Conservation (phyloP, 148 eudicot genomes). For the Beta vulgaris region DNA sequence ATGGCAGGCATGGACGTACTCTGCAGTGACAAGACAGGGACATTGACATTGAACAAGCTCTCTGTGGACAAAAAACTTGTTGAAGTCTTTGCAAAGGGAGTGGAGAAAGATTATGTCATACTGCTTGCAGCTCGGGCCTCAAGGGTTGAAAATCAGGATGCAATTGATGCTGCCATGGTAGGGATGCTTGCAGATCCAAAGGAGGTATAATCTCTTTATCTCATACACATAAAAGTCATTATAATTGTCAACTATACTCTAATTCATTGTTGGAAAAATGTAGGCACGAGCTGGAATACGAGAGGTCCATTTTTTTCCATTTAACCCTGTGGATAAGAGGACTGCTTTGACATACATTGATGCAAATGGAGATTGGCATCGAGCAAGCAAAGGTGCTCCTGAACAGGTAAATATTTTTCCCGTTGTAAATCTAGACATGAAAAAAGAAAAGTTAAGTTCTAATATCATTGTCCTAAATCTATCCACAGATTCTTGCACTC, state of each 20-base stretch:
- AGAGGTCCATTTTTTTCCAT: conserved; percentile 73
- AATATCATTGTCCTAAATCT: conserved; percentile 1
- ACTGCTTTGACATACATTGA: conserved; percentile 77
- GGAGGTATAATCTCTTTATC: conserved; percentile 44
- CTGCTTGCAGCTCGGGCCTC: conserved; percentile 78
- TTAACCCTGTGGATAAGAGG: conserved; percentile 78
- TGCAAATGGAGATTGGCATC: conserved; percentile 51
- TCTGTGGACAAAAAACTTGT: conserved; percentile 51
- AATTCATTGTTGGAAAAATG: conserved; percentile 1
- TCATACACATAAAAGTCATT: too few relatives aligned
- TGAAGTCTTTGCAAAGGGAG: conserved; percentile 65
- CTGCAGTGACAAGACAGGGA: conserved; percentile 79
- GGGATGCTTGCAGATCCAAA: conserved; percentile 73
- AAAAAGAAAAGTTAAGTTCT: not conserved
- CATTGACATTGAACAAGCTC: conserved; percentile 65
- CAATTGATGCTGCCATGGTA: conserved; percentile 76
- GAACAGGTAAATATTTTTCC: conserved; percentile 52
- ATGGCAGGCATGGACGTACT: conserved; percentile 88
- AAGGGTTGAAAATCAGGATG: conserved; percentile 75
- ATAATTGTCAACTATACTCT: not conserved
- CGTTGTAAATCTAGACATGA: not conserved
- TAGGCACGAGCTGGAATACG: conserved; percentile 71
- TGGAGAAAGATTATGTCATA: conserved; percentile 55
- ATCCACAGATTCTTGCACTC: conserved; percentile 37
- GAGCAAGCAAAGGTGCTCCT: conserved; percentile 86